A percentile compares a stretch with the other conserved stretches of the same genome.
Conservation (phyloP, 768 basidiomycete species). For the Clavulina sp. region DNA sequence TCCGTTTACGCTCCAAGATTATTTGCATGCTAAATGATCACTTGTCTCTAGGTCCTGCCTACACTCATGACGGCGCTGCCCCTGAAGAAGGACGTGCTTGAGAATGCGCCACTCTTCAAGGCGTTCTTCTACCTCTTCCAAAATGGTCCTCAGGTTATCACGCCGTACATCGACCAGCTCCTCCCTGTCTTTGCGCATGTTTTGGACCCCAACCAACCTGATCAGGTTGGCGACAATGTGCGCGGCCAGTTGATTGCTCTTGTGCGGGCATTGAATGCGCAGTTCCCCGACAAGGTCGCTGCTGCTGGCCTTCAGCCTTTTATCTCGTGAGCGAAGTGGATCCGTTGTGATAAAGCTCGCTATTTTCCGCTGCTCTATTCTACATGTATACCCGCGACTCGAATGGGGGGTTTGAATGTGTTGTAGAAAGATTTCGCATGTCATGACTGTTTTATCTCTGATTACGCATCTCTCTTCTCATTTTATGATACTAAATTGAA, state of each 20-base stretch:
- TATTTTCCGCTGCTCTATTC: too few relatives aligned
- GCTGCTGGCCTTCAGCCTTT: constrained; percentile 49
- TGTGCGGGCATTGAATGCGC: constrained; percentile 48
- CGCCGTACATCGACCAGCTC: constrained; percentile 61
- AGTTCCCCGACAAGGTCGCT: constrained; percentile 63
- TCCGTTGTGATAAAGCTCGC: too few relatives aligned
- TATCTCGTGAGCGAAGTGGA: constrained; percentile 1
- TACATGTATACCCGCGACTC: too few relatives aligned
- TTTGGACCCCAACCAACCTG: constrained; percentile 52
- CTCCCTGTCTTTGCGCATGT: constrained; percentile 67
- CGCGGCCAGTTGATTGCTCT: constrained; percentile 60
- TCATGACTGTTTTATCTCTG: too few relatives aligned
- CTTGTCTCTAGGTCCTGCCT: constrained; percentile 51
- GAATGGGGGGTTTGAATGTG: too few relatives aligned
- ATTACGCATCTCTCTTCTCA: too few relatives aligned
- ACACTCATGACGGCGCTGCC: constrained; percentile 70
- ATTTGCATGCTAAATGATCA: neutral
- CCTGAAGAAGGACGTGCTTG: constrained; percentile 70
- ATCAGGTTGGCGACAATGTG: constrained; percentile 69
- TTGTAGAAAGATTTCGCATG: too few relatives aligned
- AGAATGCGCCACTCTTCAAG: constrained; percentile 79
- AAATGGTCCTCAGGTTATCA: constrained; percentile 48
- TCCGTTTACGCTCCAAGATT: neutral
- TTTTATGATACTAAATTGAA: too few relatives aligned
- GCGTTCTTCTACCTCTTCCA: constrained; percentile 80